Evolutionary conservation across 2,329 filamentous ascomycete genomes (phyloP).

Genomic region (Talaromyces sp.): DNA sequence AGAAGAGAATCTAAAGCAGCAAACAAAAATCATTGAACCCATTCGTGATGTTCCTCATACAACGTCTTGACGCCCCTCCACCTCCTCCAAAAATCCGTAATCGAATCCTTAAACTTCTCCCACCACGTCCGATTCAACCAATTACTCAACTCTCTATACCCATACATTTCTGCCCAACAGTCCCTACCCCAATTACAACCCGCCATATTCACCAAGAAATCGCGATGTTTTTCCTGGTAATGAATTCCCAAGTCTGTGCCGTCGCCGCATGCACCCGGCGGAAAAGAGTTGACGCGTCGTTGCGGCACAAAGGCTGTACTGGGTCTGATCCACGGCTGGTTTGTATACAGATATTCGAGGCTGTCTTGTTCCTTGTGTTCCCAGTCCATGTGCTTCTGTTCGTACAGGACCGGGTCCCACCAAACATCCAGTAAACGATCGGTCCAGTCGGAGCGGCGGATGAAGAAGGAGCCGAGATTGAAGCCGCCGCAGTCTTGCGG

Average conservation of each 20-base stretch:
- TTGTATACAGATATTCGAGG: constrained; percentile 84
- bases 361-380: constrained; percentile 98
- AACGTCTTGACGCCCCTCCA: constrained; percentile 14
- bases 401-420: constrained; percentile 98
- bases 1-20: constrained; percentile 17
- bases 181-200: constrained; percentile 96
- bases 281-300: constrained; percentile 92
- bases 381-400: constrained; percentile 99
- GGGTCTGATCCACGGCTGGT: constrained; percentile 88
- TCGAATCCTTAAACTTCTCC: constrained; percentile 58
- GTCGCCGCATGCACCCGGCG: constrained; percentile 75
- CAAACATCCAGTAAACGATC: constrained; percentile 90
- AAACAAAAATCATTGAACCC: constrained; percentile 17
- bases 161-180: constrained; percentile 98
- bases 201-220: constrained; percentile 98
- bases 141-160: constrained; percentile 88
- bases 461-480: constrained; percentile 94
- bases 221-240: constrained; percentile 79
- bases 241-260: constrained; percentile 68
- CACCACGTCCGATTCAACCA: constrained; percentile 79
- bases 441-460: constrained; percentile 81
- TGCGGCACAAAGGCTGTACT: constrained; percentile 88
- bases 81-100: constrained; percentile 26
- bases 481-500: constrained; percentile 95
- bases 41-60: constrained; percentile 22